A percentile compares a stretch with the other conserved stretches of the same genome.
These are phyloP conservation scores for Solanum raphanifolium DNA, from an alignment of 257 asterid genomes.

Conservation along the genomic window DNA sequence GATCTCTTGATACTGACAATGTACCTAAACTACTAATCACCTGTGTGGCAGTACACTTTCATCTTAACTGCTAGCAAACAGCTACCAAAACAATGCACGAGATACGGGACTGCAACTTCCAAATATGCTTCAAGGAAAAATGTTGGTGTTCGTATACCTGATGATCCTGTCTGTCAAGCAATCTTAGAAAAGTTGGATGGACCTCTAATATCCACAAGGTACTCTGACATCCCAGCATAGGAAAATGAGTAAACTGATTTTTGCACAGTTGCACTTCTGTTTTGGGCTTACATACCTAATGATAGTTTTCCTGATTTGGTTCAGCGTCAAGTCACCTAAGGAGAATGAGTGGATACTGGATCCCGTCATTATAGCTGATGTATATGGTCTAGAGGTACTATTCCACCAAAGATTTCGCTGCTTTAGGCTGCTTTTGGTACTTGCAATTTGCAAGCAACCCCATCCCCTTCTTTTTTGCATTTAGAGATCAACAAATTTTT, in stretches of 20 bases:
- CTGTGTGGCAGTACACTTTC: conserved; percentile 72
- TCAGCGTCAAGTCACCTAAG: conserved; percentile 69
- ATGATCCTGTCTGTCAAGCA: conserved; percentile 77
- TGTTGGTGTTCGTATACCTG: conserved; percentile 88
- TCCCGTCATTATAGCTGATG: conserved; percentile 82
- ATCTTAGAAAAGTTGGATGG: conserved; percentile 66
- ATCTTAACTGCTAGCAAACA: conserved; percentile 80
- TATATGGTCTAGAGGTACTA: conserved; percentile 83
- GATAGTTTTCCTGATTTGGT: conserved; percentile 10
- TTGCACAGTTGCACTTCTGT: background rate
- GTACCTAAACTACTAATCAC: background rate
- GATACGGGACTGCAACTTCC: conserved; percentile 64
- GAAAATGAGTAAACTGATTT: background rate
- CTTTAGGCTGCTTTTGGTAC: background rate
- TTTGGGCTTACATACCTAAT: background rate
- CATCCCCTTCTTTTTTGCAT: background rate
- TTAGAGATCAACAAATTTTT: background rate
- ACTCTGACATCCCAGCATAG: background rate
- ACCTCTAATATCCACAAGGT: conserved; percentile 90
- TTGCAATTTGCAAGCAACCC: background rate
- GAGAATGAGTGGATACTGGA: conserved; percentile 86
- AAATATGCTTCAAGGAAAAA: conserved; percentile 61
- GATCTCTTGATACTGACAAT: background rate
- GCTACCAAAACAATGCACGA: conserved; percentile 70
- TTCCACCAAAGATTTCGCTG: background rate